Evolutionary conservation across 2,329 filamentous ascomycete genomes (phyloP).

Genomic region (Periconia sp.): DNA sequence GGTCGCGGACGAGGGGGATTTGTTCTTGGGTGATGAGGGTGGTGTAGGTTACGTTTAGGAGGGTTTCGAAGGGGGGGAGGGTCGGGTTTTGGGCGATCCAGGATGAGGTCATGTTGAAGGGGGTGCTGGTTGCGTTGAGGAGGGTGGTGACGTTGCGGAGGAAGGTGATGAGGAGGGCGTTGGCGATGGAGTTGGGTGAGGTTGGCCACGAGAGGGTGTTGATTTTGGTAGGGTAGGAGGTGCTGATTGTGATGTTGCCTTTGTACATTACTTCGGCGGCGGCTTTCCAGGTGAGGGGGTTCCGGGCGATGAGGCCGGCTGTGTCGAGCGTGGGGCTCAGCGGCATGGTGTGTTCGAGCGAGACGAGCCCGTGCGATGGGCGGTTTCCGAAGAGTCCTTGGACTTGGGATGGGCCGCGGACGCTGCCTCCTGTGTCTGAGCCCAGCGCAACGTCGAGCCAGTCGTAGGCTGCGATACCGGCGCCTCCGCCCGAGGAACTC

Average conservation of each 20-base stretch:
- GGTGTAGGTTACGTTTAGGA: conserved; percentile 51
- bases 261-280: conserved; percentile 51
- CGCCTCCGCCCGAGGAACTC: conserved; percentile 49
- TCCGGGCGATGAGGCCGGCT: conserved; percentile 49
- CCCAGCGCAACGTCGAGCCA: conserved; percentile 54
- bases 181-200: conserved; percentile 25
- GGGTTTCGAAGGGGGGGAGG: conserved; percentile 32
- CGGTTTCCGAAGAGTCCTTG: conserved; percentile 56
- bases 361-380: conserved; percentile 51
- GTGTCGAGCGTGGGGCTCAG: conserved; percentile 53
- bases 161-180: conserved; percentile 47
- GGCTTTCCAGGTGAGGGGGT: conserved; percentile 47
- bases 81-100: conserved; percentile 40
- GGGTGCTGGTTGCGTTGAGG: conserved; percentile 41
- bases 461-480: conserved; percentile 45
- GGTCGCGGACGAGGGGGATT: conserved; percentile 48
- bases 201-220: conserved; percentile 48
- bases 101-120: conserved; percentile 39
- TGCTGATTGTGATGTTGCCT: conserved; percentile 47
- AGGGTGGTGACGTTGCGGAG: conserved; percentile 47
- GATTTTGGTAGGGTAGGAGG: conserved; percentile 46
- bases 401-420: conserved; percentile 51
- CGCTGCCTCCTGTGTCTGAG: conserved; percentile 52
- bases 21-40: conserved; percentile 53
- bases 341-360: conserved; percentile 53